Base-by-base conservation (phyloP, 163 green algal genomes). In the Coccomyxa subellipsoidea region DNA sequence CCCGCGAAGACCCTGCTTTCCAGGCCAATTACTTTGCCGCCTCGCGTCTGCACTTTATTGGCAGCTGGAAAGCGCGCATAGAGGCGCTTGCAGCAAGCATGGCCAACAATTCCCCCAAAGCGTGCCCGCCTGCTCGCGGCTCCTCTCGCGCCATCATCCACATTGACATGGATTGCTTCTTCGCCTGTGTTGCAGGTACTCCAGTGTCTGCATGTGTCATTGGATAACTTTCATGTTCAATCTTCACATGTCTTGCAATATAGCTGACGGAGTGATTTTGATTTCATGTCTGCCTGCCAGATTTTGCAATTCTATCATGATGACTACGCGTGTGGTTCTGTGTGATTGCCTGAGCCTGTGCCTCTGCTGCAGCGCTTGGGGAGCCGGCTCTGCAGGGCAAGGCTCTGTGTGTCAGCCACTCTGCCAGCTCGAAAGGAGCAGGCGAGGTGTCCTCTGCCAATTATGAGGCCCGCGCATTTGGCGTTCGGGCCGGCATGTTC, bases 151-250 rank as follows among this genome's bases (percentile, higher is more conserved):
- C 84, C 21, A 90, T 99, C 70, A 89, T 99, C 6, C 96, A 99
- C 81, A 66, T 99, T n/a, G 96, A 99, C 87, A 98, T 99, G 95
- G 96, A 99, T 89, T 97, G 93, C 86, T 99, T 99, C 91, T 99
- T 99, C 89, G 96, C 96, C 7, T 92, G 91, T 0, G 95, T 95
- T 4, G 90, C 94, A 0, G 39, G 76, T 79, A 32, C 31, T 23
- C 81, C 31, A 88, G n/a, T n/a, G n/a, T n/a, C n/a, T n/a, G n/a
- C n/a, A n/a, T n/a, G n/a, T 59, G 47, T 27, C 47, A 59, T 27
- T 18, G 15, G 21, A 12, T 59, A 1, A 59, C 21, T 8, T 18
- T 59, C 47, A 59, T 59, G 3, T 23, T 59, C 47, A 21, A 18
- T 12, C 47, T 27, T 59, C 47, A 23, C 23, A 59, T 18, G 15